Evolutionary conservation across 78 protist species (phyloP).

Genomic region (Speleostelium caveatum): DNA sequence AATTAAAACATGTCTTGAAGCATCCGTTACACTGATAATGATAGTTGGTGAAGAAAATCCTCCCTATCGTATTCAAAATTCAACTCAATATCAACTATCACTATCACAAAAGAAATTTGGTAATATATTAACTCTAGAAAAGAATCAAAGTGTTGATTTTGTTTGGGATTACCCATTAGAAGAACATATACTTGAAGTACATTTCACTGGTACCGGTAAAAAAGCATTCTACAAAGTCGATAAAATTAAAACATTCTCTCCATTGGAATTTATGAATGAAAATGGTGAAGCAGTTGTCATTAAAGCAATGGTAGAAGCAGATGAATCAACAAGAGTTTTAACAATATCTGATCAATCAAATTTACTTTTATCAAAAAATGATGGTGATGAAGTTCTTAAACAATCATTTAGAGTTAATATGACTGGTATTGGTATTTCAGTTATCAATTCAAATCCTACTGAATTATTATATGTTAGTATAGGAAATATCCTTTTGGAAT

Average conservation of each 20-base stretch:
- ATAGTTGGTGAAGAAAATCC: slow-evolving; percentile 29
- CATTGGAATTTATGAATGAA: slow-evolving; percentile 40
- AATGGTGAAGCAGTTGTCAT: neutral
- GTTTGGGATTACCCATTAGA: slow-evolving; percentile 59
- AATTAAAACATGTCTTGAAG: slow-evolving; percentile 46
- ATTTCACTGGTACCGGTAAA: neutral
- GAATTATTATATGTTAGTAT: slow-evolving; percentile 64
- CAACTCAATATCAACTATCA: slow-evolving; percentile 33
- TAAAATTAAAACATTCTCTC: slow-evolving; percentile 47
- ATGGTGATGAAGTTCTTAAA: slow-evolving; percentile 50
- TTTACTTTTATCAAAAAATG: neutral
- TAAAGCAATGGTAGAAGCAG: slow-evolving; percentile 57
- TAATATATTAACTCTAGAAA: neutral
- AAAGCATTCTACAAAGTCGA: slow-evolving; percentile 35
- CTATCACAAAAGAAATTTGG: slow-evolving; percentile 35
- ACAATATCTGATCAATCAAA: slow-evolving; percentile 15
- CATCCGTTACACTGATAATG: slow-evolving; percentile 22
- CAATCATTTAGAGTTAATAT: slow-evolving; percentile 47
- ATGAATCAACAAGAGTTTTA: slow-evolving; percentile 65
- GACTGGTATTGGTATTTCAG: slow-evolving; percentile 64
- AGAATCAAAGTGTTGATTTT: neutral
- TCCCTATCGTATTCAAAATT: slow-evolving; percentile 44
- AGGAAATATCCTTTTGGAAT: slow-evolving; percentile 27
- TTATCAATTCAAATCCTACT: slow-evolving; percentile 66
- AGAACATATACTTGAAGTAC: slow-evolving; percentile 36